Base-by-base conservation (phyloP, 148 eudicot species). In the Cornus controversa region DNA sequence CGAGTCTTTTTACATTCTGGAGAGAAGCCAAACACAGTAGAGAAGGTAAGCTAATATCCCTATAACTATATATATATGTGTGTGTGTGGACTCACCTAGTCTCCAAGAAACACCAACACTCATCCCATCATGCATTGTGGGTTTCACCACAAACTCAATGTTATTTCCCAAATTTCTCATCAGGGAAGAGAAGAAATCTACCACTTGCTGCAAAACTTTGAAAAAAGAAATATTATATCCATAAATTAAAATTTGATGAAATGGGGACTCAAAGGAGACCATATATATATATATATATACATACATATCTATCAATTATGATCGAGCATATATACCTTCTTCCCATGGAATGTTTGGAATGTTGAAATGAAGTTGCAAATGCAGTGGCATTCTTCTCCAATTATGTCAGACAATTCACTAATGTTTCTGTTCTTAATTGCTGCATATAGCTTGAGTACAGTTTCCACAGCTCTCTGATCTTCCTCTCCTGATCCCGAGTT, bases 371-470 rank as follows among this genome's bases (percentile, higher is more conserved):
- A 84, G 79, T 87, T 89, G 70, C 89, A 87, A 20, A 89, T 67
- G 45, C 91, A 88, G 8, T 54, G 78, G 66, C 94, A 91, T 81
- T 89, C 94, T 71, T 91, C 89, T 31, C 88, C 82, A 6, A 89
- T 86, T 34, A 89, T 71, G 37, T 87, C 90, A 23, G 94, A 85
- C 34, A 90, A 15, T 27, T 81, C 86, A 25, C 29, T 28, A 25
- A 79, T 71, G 75, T 87, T 85, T 47, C 78, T 82, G 0, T 84
- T 84, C 80, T 83, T 81, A 10, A 91, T 79, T 15, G 92, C 88
- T 13, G 68, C 66, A 60, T 80, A 87, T 27, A 87, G 88, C 85
- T 79, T 85, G 28, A 83, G 86, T 6, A 87, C 86, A 8, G 85
- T 72, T 64, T 87, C 90, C 7, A 84, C 22, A 36, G 90, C 90